Conservation (phyloP, 768 basidiomycete genomes). For the Candolleomyces aberdarensis region DNA sequence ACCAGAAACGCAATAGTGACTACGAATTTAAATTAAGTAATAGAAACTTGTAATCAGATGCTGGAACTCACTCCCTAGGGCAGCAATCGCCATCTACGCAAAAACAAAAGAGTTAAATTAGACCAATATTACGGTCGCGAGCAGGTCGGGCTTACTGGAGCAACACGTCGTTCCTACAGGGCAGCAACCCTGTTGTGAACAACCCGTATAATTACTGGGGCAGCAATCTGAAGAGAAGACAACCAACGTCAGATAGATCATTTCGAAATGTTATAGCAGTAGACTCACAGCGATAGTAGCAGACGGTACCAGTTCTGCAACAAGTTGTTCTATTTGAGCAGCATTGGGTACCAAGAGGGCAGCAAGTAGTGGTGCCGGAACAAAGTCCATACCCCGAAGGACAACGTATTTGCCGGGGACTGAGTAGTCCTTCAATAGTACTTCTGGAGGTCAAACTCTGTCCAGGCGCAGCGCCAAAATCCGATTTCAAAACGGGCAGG, state of each 20-base stretch:
- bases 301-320: neutral
- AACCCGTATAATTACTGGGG: no score
- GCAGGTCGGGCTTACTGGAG: no score
- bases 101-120: neutral
- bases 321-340: slow-evolving; percentile 1
- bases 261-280: no score
- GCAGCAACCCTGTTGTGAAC: no score
- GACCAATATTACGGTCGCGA: no score
- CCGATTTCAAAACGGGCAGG: neutral
- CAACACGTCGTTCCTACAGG: no score
- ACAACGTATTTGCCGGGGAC: neutral
- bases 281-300: neutral
- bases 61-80: no score
- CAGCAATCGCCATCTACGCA: no score
- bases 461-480: neutral
- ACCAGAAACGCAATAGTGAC: neutral
- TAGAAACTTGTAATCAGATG: no score
- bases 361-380: slow-evolving; percentile 1
- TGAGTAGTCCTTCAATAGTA: neutral
- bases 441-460: neutral
- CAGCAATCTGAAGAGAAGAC: neutral
- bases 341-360: slow-evolving; percentile 9
- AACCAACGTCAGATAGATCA: no score
- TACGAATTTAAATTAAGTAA: neutral
- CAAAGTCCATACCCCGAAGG: neutral